These are phyloP conservation scores for Aegilops speltoides DNA, from an alignment of 176 grass and related monocot species.

Conservation along the genomic window DNA sequence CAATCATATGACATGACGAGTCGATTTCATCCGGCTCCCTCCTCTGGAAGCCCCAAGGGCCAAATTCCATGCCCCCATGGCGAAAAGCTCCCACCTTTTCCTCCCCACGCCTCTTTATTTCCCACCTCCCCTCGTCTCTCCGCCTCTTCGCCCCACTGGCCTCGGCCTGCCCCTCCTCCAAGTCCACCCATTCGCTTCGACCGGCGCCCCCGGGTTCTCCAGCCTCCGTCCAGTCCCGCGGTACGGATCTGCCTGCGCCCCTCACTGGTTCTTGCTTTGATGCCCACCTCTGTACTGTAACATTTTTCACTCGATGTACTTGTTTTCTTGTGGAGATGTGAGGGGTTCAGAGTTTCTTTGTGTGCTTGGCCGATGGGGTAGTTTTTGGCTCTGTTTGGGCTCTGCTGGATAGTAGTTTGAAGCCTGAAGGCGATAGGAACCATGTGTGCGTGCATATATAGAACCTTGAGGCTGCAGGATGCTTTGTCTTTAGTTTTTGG, in stretches of 20 bases:
- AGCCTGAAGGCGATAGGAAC: background rate
- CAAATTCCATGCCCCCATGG: constrained; percentile 46
- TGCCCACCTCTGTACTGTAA: background rate
- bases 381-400: background rate
- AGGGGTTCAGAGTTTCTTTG: background rate
- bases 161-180: constrained; percentile 25
- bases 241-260: constrained; percentile 30
- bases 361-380: background rate
- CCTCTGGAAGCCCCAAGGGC: constrained; percentile 33
- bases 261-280: background rate
- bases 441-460: background rate
- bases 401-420: background rate
- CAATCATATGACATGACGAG: background rate
- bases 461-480: background rate
- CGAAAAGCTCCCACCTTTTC: constrained; percentile 41
- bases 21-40: constrained; percentile 15
- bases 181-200: constrained; percentile 18
- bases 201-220: constrained; percentile 36
- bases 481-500: background rate
- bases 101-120: constrained; percentile 42
- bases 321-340: background rate
- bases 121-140: constrained; percentile 21
- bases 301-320: background rate
- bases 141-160: constrained; percentile 1
- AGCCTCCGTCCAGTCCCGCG: background rate